Evolutionary conservation across 2,329 filamentous ascomycete species (phyloP), one percentile per base, ranked within the genome.

Genomic region (Cytospora chrysosperma): DNA sequence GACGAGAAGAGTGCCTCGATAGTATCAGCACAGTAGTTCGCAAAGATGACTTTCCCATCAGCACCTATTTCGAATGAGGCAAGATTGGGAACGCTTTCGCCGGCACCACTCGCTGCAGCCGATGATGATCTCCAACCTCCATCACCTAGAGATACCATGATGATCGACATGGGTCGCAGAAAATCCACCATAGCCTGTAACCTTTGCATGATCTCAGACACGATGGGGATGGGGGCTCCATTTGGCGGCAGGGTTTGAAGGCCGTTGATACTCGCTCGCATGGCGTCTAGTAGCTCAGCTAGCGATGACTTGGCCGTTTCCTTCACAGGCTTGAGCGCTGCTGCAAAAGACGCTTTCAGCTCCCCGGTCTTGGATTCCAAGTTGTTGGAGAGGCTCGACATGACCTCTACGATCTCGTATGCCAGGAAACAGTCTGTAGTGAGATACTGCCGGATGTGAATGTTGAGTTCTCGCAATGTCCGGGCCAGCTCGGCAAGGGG

Each of bases 401-500:
- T 87, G 65, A 97, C 91, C 71, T 97, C 94, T 34, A 96, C 91
- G 34, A 98, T 91, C 73, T 99, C 95, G 74, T 96, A 99, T 9
- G 93, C 93, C 56, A 99, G 84, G 74, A 92, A 98, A 76, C 94
- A 98, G 75, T 99, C 95, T 0, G 92, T 97, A 68, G 88, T 85
- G 47, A 97, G 79, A 72, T 97, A 93, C 49, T 85, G 80, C 73
- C 93, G 93, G 75, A 98, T 93, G 72, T 97, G 93, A 56, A 86
- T 84, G 74, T 98, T 97, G 34, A 99, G 82, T 71, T 98, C 94
- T 30, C 91, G 87, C 60, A 98, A 77, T 0, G 95, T 97, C 69
- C 92, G 88, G 7, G 90, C 88, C 69, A 98, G 90, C 71, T 97
- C 93, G 9, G 87, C 84, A 65, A 99, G 81, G 15, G 93, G 85